Evolutionary conservation across 371 early-diverging fungal species (phyloP), one percentile per base, ranked within the genome.

Genomic region (Actinomucor elegans): DNA sequence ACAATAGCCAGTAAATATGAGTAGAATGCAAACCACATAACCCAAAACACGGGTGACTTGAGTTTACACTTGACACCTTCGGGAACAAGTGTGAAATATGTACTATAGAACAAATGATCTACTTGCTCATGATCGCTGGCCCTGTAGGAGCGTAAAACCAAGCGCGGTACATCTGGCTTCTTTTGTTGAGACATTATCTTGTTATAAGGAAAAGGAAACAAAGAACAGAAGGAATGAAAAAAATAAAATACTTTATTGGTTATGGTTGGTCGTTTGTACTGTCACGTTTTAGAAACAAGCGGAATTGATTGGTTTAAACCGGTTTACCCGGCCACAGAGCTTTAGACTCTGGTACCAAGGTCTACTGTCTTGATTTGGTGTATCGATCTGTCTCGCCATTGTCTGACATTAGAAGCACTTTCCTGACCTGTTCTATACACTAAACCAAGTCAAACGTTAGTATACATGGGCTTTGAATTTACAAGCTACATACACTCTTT

Each of bases 41-140:
- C 43, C 79, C 75, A 78, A 4, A 71, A 71, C 6, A 65, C 11
- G 3, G 75, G 73, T 8, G 64, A 49, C 60, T 68, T 65, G 35
- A 75, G 38, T 40, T 75, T 75, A 0, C 59, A 44, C n/a, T 67
- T 69, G 4, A 78, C 67, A 23, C 75, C 79, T 56, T 75, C 69
- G 0, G 71, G 73, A 0, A 78, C 73, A 34, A 75, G 64, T 4
- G 59, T 36, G 43, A 75, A 75, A 17, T 69, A 70, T 0, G 67
- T 66, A 27, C 64, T 71, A 15, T 61, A 59, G 29, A 66, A 71
- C 15, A 75, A 44, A 18, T 61, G 55, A 23, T 67, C 60, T 2
- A 75, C 62, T 20, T 57, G 59, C 17, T 61, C 66, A 47, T 44
- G 48, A 35, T 75, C 76, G 4, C 50, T 51, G 0, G 62, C 52